Base-by-base conservation (phyloP, 345 rosid species). In the Hibiscus syriacus region DNA sequence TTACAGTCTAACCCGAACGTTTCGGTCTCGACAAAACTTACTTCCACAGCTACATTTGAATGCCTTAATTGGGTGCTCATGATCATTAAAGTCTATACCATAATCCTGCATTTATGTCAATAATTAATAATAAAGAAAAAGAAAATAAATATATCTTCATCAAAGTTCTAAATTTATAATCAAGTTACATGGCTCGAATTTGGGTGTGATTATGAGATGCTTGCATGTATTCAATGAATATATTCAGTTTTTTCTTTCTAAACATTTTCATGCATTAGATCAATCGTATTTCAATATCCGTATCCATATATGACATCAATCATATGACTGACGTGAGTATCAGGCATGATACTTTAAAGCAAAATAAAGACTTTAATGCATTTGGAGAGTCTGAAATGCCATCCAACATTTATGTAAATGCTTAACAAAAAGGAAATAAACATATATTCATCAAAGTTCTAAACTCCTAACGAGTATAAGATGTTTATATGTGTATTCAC, bases 11-110 rank as follows among this genome's bases (percentile, higher is more conserved):
- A 77, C 85, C 77, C 58, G 48, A 72, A 57, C 12, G 52, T 54
- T 70, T 56, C 58, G 62, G 70, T 85, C 90, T 65, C 98, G 83
- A 75, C 98, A 92, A 55, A 45, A 66, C 45, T 72, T 27, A 74
- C 98, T 90, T 79, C 85, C 87, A 45, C 98, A 92, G 38, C 70
- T 45, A 54, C 97, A 92, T 53, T 27, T 23, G 76, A 92, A 92
- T 69, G 98, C 96, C 80, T 86, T 79, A 23, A 88, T 64, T 17
- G 97, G 98, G 79, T 90, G 95, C 61, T 74, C 77, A 14, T 68
- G 59, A 75, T 90, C 97, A 29, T 30, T 58, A 56, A 87, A 92
- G 77, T 90, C 98, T 64, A 90, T 84, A 64, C 91, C 87, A 74
- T 88, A 92, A 74, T 90, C 97, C 95, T 91, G 87, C 75, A 70